Conservation (phyloP, 1,139 yeast species). For the Suhomyces maxii region DNA sequence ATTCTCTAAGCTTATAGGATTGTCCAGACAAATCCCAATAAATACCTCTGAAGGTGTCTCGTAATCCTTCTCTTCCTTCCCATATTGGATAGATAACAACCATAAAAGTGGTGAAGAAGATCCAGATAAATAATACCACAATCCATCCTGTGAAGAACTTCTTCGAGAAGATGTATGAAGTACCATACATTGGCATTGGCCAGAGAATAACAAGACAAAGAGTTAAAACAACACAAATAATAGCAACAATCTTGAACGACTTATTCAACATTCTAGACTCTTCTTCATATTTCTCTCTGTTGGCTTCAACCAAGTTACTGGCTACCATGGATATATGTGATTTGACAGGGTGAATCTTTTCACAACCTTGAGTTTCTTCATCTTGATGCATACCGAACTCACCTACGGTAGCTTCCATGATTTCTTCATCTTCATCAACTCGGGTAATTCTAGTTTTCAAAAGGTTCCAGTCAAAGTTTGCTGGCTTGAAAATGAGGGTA, state of each 20-base stretch:
- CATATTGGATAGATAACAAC: conserved; percentile 63
- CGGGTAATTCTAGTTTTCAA: conserved; percentile 53
- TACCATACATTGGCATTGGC: conserved; percentile 91
- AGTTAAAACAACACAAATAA: conserved; percentile 56
- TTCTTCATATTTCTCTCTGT: conserved; percentile 37
- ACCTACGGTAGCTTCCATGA: conserved; percentile 35
- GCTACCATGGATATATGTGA: conserved; percentile 44
- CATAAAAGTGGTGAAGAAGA: conserved; percentile 55
- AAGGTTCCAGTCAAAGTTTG: conserved; percentile 70
- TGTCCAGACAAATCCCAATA: conserved; percentile 86
- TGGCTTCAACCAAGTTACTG: conserved; percentile 39
- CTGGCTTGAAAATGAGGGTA: conserved; percentile 63
- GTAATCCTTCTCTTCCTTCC: conserved; percentile 68
- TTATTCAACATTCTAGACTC: conserved; percentile 46
- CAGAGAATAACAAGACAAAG: conserved; percentile 64
- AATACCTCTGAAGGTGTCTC: conserved; percentile 65
- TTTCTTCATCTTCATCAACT: conserved; percentile 69
- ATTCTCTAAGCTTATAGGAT: conserved; percentile 62
- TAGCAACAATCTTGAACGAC: conserved; percentile 57
- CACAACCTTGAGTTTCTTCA: conserved; percentile 30
- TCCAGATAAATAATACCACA: conserved; percentile 71
- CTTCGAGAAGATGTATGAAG: conserved; percentile 67
- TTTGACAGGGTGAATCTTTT: conserved; percentile 38
- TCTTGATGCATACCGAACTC: conserved; percentile 18
- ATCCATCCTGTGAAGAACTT: conserved; percentile 83